Percentiles rank a stretch among this genome's conserved stretches.
These are phyloP conservation scores for Alnus rubra DNA, from an alignment of 306 rosid species.

Conservation along the genomic window DNA sequence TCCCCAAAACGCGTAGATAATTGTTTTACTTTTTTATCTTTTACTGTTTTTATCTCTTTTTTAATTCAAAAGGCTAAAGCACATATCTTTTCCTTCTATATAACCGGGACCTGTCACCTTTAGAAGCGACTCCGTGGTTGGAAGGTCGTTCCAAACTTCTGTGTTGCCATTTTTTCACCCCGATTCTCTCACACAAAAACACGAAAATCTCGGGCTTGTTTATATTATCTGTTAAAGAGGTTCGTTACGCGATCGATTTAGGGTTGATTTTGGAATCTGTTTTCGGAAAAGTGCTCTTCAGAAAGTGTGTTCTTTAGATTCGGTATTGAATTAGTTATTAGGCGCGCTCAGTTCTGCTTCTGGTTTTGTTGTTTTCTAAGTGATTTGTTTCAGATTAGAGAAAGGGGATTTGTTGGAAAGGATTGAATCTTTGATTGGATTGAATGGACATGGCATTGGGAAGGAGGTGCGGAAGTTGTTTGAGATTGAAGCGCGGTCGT, in stretches of 20 bases:
- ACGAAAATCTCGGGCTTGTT: background rate
- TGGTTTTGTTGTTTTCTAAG: too few species aligned
- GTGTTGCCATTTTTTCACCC: too few species aligned
- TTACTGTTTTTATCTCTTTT: constrained; percentile 2
- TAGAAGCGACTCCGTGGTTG: constrained; percentile 9
- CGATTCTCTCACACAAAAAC: too few species aligned
- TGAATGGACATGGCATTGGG: constrained; percentile 47
- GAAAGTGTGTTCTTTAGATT: background rate
- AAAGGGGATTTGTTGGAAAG: background rate
- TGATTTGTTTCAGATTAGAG: background rate
- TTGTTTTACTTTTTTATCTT: background rate
- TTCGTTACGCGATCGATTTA: background rate
- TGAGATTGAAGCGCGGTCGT: constrained; percentile 29
- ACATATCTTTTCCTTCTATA: constrained; percentile 1
- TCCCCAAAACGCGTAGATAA: constrained; percentile 49
- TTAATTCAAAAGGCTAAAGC: background rate
- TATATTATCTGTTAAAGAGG: background rate
- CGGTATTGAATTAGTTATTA: too few species aligned
- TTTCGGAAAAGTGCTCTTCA: background rate
- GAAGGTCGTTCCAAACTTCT: background rate
- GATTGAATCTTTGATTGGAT: background rate
- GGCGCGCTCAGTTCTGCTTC: too few species aligned
- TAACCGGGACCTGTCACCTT: background rate
- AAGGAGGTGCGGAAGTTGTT: constrained; percentile 29
- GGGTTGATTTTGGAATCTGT: background rate